Evolutionary conservation across 805 yeast species (phyloP), one percentile per base, ranked within the genome.

Genomic region (Ogataea henricii): DNA sequence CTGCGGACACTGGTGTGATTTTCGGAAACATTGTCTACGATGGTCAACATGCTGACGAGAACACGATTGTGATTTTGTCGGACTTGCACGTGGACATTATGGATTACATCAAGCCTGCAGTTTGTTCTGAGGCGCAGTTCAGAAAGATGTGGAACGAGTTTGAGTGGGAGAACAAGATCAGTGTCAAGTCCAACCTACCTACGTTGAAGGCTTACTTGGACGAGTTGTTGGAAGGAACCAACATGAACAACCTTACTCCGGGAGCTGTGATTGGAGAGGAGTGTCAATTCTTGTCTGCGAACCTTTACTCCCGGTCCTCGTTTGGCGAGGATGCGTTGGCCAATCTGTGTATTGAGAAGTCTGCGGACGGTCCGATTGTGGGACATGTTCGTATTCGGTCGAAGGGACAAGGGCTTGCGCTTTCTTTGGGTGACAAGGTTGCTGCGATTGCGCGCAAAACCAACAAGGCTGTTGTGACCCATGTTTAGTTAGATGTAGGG

Each of bases 81-180:
- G 98, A 94, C 65, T 90, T 94, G 42, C 96, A 91, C 65, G 91
- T 94, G 49, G 97, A 94, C 66, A 88, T 94, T 45, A 89, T 94
- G 90, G 98, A 94, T 69, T 94, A 94, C 72, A 90, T 94, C 68
- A 89, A 89, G 66, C 97, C 99, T 17, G 94, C 96, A n/a, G 78
- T 80, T 20, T 88, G 96, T 67, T 73, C 90, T 13, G 98, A 92
- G 70, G 81, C 83, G 38, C 86, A 81, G 57, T 94, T 94, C 87
- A 87, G 99, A 64, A 80, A 83, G 61, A 92, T 91, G 98, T 94
- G 99, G 99, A 89, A 90, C 66, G 97, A 91, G 67, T 94, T 95
- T 65, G 99, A 94, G 72, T 94, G 99, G 99, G 99, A 94, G 70
- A 94, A 94, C 74, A 94, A 94, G 74, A 91, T 94, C 58, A 87